Evolutionary conservation across 75 land plant species (phyloP).

Genomic region (Isoetes taiwanensis): DNA sequence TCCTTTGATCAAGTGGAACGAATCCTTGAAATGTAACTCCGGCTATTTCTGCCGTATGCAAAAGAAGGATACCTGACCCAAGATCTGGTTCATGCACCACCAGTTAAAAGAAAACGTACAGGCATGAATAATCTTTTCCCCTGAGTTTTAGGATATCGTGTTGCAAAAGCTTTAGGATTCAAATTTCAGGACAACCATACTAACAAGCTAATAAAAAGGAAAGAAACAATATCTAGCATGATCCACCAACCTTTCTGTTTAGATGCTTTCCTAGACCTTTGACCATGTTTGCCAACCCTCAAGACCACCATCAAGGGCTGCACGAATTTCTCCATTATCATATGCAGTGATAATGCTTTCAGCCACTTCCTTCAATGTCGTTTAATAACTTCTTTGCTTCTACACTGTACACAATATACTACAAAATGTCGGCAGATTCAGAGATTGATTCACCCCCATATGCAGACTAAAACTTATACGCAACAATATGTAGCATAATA

Average conservation of each 20-base stretch:
- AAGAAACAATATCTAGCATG: not conserved
- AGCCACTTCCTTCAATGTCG: conserved; percentile 74
- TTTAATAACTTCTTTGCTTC: conserved; percentile 56
- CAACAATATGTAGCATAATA: too few species aligned
- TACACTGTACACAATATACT: conserved; percentile 29
- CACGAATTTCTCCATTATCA: conserved; percentile 63
- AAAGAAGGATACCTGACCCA: conserved; percentile 38
- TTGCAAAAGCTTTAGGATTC: too few species aligned
- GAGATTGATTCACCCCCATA: too few species aligned
- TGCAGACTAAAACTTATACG: too few species aligned
- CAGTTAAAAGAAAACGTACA: conserved; percentile 64
- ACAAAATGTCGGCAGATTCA: too few species aligned
- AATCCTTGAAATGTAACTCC: conserved; percentile 56
- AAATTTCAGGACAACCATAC: too few species aligned
- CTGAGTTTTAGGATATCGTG: too few species aligned
- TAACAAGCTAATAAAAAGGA: not conserved
- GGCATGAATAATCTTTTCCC: conserved; percentile 95
- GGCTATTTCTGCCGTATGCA: conserved; percentile 44
- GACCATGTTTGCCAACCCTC: conserved; percentile 86
- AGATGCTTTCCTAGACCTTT: conserved; percentile 71
- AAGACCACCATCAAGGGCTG: conserved; percentile 59
- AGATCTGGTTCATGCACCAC: conserved; percentile 81
- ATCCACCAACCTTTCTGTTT: conserved; percentile 69
- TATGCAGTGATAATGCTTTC: conserved; percentile 49
- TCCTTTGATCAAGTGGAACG: conserved; percentile 43